phyloP scores from a whole-genome alignment of 257 asterid species.

The Misopates orontium region DNA sequence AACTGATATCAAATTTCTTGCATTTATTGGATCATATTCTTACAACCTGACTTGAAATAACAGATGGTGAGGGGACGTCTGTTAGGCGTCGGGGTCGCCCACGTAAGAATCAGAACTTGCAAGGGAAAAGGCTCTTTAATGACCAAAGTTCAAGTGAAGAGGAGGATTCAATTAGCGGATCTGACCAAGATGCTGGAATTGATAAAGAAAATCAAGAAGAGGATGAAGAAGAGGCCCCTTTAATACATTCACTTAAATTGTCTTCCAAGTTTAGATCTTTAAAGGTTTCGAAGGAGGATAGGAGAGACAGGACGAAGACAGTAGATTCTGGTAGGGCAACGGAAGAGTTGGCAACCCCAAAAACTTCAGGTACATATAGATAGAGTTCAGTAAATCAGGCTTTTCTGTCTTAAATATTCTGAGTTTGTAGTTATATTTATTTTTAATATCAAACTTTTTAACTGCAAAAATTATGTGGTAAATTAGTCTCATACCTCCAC shows the following conservation, averaged over 20 bases:
- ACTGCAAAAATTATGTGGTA: too few relatives aligned
- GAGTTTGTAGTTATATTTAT: too few relatives aligned
- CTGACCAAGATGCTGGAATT: constrained; percentile 65
- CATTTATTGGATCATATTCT: constrained; percentile 17
- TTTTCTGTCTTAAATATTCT: too few relatives aligned
- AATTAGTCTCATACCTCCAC: too few relatives aligned
- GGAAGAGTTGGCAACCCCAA: constrained; percentile 57
- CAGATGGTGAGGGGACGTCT: constrained; percentile 57
- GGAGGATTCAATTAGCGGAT: constrained; percentile 84
- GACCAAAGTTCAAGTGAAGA: constrained; percentile 79
- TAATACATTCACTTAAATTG: constrained; percentile 61
- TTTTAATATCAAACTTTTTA: too few relatives aligned
- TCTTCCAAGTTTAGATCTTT: constrained; percentile 75
- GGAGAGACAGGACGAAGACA: constrained; percentile 36
- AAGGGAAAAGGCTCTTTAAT: constrained; percentile 78
- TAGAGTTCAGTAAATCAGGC: too few relatives aligned
- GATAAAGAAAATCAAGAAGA: constrained; percentile 61
- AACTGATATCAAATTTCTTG: neutral
- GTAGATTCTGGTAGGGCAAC: constrained; percentile 47
- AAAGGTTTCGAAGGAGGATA: constrained; percentile 54
- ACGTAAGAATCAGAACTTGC: constrained; percentile 63
- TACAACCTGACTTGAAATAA: constrained; percentile 28
- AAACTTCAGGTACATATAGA: constrained; percentile 56
- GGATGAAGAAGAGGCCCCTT: constrained; percentile 67
- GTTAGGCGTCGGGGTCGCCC: constrained; percentile 85